phyloP scores from a whole-genome alignment of 805 yeast genomes.

The Yarrowia yakushimensis region DNA sequence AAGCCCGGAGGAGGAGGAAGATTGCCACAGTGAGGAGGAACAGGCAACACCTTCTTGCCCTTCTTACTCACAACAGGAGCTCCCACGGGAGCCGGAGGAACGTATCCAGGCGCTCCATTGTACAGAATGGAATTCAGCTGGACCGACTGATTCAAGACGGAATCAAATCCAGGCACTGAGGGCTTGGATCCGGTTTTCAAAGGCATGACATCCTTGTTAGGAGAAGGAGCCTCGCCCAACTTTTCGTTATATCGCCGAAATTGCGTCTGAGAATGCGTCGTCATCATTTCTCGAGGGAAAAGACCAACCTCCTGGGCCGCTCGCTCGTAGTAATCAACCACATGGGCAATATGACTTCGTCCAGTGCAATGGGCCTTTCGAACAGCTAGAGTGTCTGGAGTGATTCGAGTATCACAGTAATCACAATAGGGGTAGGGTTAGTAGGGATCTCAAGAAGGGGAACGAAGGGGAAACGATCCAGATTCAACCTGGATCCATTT shows the following conservation, averaged over 20 bases:
- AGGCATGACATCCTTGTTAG: slow-evolving; percentile 13
- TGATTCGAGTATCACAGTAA: slow-evolving; percentile 70
- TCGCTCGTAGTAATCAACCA: slow-evolving; percentile 70
- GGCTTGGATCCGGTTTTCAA: slow-evolving; percentile 27
- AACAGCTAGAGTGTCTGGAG: slow-evolving; percentile 87
- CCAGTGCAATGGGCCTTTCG: slow-evolving; percentile 77
- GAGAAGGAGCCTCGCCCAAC: neutral
- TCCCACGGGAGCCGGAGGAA: neutral
- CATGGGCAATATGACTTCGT: slow-evolving; percentile 65
- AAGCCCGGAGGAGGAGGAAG: neutral
- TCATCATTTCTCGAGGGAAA: slow-evolving; percentile 24
- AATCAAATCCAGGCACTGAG: slow-evolving; percentile 28
- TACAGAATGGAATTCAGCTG: neutral
- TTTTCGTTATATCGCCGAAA: neutral
- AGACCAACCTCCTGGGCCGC: slow-evolving; percentile 29
- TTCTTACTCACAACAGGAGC: neutral
- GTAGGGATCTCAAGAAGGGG: neutral
- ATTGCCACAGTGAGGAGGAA: slow-evolving; percentile 7
- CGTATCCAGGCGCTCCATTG: neutral
- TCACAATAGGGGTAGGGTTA: slow-evolving; percentile 50
- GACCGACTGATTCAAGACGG: neutral
- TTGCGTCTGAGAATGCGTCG: neutral
- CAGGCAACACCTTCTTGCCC: slow-evolving; percentile 10
- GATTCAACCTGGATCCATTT: too few relatives aligned
- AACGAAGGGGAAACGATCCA: neutral